phyloP scores from a whole-genome alignment of 2,329 filamentous ascomycete species.

The Colletotrichum acutatum region DNA sequence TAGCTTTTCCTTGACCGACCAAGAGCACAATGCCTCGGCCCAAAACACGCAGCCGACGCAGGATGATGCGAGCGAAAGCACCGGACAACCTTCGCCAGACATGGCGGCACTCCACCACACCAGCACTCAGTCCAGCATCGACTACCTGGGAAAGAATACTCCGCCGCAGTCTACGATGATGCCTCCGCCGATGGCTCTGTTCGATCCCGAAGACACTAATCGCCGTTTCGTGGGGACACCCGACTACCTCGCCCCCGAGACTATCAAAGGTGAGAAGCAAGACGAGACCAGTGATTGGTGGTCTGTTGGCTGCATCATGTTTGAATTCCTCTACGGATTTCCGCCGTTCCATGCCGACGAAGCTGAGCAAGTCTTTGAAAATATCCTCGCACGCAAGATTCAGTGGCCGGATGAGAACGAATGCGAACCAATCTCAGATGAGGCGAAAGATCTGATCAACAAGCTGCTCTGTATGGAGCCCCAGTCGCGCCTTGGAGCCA shows the following conservation, averaged over 20 bases:
- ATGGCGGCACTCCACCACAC: conserved; percentile 71
- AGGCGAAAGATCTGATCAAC: conserved; percentile 95
- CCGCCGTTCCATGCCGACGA: conserved; percentile 93
- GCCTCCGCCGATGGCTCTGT: conserved; percentile 92
- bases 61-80: conserved; percentile 80
- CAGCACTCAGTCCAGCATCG: conserved; percentile 53
- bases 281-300: conserved; percentile 99
- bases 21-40: conserved; percentile 52
- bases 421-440: conserved; percentile 77
- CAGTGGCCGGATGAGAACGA: conserved; percentile 91
- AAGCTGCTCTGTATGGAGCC: conserved; percentile 89
- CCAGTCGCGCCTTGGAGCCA: conserved; percentile 83
- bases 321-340: conserved; percentile 93
- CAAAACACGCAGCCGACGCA: conserved; percentile 68
- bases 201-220: conserved; percentile 93
- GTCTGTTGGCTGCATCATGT: conserved; percentile 98
- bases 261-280: conserved; percentile 93
- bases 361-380: conserved; percentile 95
- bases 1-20: conserved; percentile 79
- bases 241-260: conserved; percentile 96
- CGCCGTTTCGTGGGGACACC: conserved; percentile 96
- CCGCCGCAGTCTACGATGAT: conserved; percentile 78
- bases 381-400: conserved; percentile 89
- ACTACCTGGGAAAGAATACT: conserved; percentile 67
- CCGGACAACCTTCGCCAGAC: conserved; percentile 81